Evolutionary conservation across 1,284 basidiomycete genomes (phyloP).

Genomic region (Rhodotorula sp.): DNA sequence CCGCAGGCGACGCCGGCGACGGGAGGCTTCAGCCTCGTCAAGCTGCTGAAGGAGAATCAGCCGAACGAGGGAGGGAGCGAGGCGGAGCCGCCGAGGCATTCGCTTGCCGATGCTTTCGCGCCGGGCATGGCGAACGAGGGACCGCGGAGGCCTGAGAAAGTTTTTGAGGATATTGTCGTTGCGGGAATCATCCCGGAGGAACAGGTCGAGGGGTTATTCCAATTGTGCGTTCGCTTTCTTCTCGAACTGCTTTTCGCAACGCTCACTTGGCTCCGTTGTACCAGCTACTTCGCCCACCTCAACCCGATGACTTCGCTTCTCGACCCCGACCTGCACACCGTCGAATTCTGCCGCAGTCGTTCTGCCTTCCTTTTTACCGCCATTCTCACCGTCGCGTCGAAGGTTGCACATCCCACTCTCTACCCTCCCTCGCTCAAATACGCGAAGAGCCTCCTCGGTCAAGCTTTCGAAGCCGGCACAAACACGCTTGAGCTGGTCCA

Average conservation of each 20-base stretch:
- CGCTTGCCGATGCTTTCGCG: conserved; percentile 24
- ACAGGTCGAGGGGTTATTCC: conserved; percentile 1
- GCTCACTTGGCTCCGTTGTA: too few relatives aligned
- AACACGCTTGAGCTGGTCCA: conserved; percentile 22
- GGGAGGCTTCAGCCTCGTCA: conserved; percentile 23
- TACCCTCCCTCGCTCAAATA: conserved; percentile 18
- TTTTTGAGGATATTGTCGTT: conserved; percentile 10
- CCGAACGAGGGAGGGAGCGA: background rate
- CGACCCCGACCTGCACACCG: conserved; percentile 22
- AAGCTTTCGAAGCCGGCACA: conserved; percentile 25
- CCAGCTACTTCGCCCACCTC: conserved; percentile 25
- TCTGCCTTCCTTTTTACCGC: conserved; percentile 41
- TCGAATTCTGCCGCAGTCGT: conserved; percentile 4
- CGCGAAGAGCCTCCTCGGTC: conserved; percentile 35
- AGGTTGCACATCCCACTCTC: conserved; percentile 37
- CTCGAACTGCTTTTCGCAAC: too few relatives aligned
- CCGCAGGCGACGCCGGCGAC: background rate
- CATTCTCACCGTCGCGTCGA: conserved; percentile 40
- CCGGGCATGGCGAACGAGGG: background rate
- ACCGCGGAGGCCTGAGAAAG: background rate
- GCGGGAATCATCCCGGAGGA: conserved; percentile 7
- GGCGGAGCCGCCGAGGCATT: conserved; percentile 10
- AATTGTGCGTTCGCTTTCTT: conserved; percentile 9
- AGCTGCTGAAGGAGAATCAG: conserved; percentile 7
- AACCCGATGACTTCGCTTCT: conserved; percentile 23